Percentiles rank a stretch among this genome's conserved stretches.
Conservation (phyloP, 225 moss, liverwort and hornwort genomes). For the Bryoerythrophyllum caledonicum region DNA sequence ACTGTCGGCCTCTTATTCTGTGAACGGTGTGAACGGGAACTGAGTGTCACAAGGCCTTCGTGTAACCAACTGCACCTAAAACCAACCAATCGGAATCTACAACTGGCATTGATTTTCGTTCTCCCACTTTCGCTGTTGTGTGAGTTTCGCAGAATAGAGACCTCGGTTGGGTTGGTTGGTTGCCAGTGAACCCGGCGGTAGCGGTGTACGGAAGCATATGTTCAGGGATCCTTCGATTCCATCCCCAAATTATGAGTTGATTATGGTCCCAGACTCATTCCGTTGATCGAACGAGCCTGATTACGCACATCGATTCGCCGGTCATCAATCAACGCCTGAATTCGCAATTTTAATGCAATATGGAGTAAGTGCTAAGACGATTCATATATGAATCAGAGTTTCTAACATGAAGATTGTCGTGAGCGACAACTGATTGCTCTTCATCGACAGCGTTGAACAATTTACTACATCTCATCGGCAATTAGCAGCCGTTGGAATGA, state of each 20-base stretch:
- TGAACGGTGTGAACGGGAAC: constrained; percentile 8
- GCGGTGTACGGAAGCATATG: not conserved
- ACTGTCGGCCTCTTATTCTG: not conserved
- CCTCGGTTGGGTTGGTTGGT: constrained; percentile 16
- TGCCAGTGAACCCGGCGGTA: constrained; percentile 24
- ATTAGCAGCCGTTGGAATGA: constrained; percentile 2
- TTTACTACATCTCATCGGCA: not conserved
- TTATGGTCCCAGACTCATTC: not conserved
- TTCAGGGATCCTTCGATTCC: not conserved
- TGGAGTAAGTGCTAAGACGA: not conserved
- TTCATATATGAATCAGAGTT: not conserved
- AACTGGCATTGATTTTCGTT: not conserved
- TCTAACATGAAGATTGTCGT: not conserved
- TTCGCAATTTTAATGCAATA: not conserved
- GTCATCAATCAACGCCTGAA: not conserved
- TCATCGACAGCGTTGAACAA: not conserved
- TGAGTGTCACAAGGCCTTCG: not conserved
- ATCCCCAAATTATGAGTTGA: not conserved
- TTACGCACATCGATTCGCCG: not conserved
- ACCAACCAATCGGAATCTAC: not conserved
- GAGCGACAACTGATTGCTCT: not conserved
- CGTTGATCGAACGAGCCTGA: not conserved
- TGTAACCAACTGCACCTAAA: not conserved
- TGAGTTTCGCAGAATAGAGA: not conserved
- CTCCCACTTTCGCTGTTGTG: not conserved